Conservation (phyloP, 192 early-diverging fungal species). For the Globomyces pollinis-pini region DNA sequence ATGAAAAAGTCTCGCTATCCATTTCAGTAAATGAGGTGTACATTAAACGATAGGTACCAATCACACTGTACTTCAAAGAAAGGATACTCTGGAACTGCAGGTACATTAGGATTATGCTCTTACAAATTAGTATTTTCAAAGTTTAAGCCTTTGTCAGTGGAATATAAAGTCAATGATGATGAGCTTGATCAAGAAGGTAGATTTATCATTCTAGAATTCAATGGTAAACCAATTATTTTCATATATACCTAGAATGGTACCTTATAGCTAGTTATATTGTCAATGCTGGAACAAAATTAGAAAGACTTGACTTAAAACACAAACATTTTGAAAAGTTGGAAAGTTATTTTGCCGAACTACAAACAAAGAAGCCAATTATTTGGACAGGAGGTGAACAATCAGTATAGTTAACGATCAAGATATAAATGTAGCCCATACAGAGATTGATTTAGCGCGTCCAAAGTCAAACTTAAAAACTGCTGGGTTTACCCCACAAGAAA, state of each 20-base stretch:
- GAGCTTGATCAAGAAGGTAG: conserved; percentile 60
- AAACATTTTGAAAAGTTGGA: conserved; percentile 60
- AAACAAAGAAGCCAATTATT: conserved; percentile 63
- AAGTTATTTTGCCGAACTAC: conserved; percentile 57
- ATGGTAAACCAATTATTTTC: too few species aligned
- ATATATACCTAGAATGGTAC: conserved; percentile 20
- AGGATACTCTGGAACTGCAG: conserved; percentile 69
- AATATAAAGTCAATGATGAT: conserved; percentile 48
- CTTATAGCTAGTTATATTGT: conserved; percentile 54
- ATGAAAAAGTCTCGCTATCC: conserved; percentile 58
- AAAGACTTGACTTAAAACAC: conserved; percentile 56
- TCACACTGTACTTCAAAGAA: conserved; percentile 57
- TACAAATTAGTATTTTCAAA: conserved; percentile 61
- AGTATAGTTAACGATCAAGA: conserved; percentile 33
- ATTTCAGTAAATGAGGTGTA: conserved; percentile 42
- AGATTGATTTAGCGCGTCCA: conserved; percentile 67
- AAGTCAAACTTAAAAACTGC: conserved; percentile 64
- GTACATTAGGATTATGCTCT: too few species aligned
- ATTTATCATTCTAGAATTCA: conserved; percentile 64
- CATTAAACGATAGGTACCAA: conserved; percentile 37
- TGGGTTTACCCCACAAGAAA: conserved; percentile 79
- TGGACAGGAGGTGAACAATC: conserved; percentile 61
- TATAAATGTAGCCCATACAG: conserved; percentile 77
- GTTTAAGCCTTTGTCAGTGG: conserved; percentile 55
- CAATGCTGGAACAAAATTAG: conserved; percentile 69